phyloP scores from a whole-genome alignment of 805 yeast species.

The Zygotorulaspora danielsina region DNA sequence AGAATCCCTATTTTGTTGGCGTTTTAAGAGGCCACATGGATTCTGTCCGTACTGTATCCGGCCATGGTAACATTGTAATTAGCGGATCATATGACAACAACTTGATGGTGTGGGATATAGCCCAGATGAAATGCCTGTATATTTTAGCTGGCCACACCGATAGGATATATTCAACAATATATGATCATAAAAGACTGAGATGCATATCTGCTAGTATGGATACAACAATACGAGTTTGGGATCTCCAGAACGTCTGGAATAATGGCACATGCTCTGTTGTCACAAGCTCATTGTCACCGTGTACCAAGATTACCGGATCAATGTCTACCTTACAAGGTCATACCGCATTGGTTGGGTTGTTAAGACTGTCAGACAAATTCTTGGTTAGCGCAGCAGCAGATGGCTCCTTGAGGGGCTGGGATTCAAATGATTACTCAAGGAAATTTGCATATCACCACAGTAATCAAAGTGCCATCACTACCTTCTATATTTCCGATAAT shows the following conservation, averaged over 20 bases:
- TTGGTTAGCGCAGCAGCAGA: constrained; percentile 96
- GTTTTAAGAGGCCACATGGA: constrained; percentile 72
- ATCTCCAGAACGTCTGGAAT: constrained; percentile 67
- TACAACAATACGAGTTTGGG: constrained; percentile 85
- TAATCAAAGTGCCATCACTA: constrained; percentile 88
- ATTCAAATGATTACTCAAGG: constrained; percentile 69
- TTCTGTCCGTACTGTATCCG: constrained; percentile 83
- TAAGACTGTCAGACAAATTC: constrained; percentile 69
- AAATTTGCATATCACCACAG: constrained; percentile 60
- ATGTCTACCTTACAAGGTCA: constrained; percentile 78
- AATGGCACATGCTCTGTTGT: constrained; percentile 30
- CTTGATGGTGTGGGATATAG: constrained; percentile 88
- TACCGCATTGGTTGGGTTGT: constrained; percentile 80
- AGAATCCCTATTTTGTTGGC: constrained; percentile 60
- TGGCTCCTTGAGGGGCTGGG: constrained; percentile 87
- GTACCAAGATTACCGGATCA: constrained; percentile 30
- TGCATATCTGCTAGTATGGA: constrained; percentile 94
- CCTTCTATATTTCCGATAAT: constrained; percentile 84
- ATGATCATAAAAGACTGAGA: constrained; percentile 68
- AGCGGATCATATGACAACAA: constrained; percentile 90
- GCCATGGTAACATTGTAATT: constrained; percentile 75
- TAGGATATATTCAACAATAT: constrained; percentile 81
- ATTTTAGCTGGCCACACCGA: constrained; percentile 81
- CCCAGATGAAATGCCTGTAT: constrained; percentile 66
- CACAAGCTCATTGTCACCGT: constrained; percentile 23